Percentiles rank a stretch among this genome's conserved stretches.
These are phyloP conservation scores for Davidsoniella eucalypti DNA, from an alignment of 2,329 filamentous ascomycete species.

Conservation along the genomic window DNA sequence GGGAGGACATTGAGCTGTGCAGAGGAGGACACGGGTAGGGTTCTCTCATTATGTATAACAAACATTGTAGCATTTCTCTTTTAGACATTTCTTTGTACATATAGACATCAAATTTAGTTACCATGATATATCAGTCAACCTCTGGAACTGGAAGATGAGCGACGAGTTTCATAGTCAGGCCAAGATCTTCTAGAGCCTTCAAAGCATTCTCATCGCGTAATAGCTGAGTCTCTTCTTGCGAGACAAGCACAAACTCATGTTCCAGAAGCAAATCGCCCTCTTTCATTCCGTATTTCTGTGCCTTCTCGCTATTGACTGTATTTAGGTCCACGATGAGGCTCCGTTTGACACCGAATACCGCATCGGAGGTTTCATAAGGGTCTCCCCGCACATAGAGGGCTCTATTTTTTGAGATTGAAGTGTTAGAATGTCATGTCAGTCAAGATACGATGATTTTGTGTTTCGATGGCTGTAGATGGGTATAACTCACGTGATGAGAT, in stretches of 20 bases:
- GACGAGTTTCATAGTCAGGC: constrained; percentile 53
- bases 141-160: constrained; percentile 65
- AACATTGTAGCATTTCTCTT: background rate
- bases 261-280: constrained; percentile 47
- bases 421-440: background rate
- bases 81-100: no score
- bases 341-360: constrained; percentile 76
- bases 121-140: constrained; percentile 21
- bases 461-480: background rate
- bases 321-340: constrained; percentile 52
- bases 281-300: constrained; percentile 44
- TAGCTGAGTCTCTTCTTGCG: constrained; percentile 48
- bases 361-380: constrained; percentile 68
- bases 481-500: constrained; percentile 58
- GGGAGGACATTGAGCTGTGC: constrained; percentile 22
- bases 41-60: background rate
- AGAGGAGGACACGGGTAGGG: background rate
- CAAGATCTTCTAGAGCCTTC: constrained; percentile 49
- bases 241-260: constrained; percentile 66
- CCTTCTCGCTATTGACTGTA: constrained; percentile 34
- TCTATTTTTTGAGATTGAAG: constrained; percentile 22
- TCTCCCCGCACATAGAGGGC: constrained; percentile 64
- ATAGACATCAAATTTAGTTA: no score
- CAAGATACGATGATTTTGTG: background rate
- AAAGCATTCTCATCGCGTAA: constrained; percentile 48